These are phyloP conservation scores for Tulasnella sp. DNA, from an alignment of 768 basidiomycete species.

Conservation along the genomic window DNA sequence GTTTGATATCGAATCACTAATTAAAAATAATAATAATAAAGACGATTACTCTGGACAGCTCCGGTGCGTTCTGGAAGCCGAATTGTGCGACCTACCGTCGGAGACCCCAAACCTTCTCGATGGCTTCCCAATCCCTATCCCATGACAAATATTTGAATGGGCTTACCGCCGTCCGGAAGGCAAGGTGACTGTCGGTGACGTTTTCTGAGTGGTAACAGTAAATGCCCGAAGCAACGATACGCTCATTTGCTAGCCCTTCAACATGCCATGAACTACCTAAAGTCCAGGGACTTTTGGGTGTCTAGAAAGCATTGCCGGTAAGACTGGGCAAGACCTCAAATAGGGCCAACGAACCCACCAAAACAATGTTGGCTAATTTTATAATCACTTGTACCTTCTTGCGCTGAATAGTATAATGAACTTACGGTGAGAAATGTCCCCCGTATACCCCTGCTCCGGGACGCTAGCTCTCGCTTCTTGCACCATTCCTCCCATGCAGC, in stretches of 20 bases:
- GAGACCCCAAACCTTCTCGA: slow-evolving; percentile 50
- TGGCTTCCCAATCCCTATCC: slow-evolving; percentile 34
- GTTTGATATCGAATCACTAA: not conserved
- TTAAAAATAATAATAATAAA: not conserved
- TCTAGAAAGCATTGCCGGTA: slow-evolving; percentile 12
- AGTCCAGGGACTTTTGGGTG: slow-evolving; percentile 47
- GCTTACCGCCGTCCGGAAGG: slow-evolving; percentile 36
- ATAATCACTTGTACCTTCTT: slow-evolving; percentile 38
- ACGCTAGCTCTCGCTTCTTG: not conserved
- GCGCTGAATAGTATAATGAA: slow-evolving; percentile 9
- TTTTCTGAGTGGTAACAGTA: slow-evolving; percentile 37
- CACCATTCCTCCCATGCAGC: not conserved
- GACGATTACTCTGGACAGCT: not conserved
- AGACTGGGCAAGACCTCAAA: not conserved
- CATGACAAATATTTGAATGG: slow-evolving; percentile 33
- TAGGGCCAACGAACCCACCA: slow-evolving; percentile 28
- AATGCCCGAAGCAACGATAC: slow-evolving; percentile 35
- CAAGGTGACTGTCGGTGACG: slow-evolving; percentile 38
- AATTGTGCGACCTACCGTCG: not conserved
- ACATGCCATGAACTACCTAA: slow-evolving; percentile 45
- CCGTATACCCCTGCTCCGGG: not conserved
- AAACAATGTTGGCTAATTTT: slow-evolving; percentile 39
- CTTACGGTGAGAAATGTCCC: not conserved
- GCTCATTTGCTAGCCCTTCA: slow-evolving; percentile 42
- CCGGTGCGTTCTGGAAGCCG: not conserved